Percentiles rank a stretch among this genome's conserved stretches.
phyloP scores from a whole-genome alignment of 1,139 yeast species.

The Yamadazyma conglobata region DNA sequence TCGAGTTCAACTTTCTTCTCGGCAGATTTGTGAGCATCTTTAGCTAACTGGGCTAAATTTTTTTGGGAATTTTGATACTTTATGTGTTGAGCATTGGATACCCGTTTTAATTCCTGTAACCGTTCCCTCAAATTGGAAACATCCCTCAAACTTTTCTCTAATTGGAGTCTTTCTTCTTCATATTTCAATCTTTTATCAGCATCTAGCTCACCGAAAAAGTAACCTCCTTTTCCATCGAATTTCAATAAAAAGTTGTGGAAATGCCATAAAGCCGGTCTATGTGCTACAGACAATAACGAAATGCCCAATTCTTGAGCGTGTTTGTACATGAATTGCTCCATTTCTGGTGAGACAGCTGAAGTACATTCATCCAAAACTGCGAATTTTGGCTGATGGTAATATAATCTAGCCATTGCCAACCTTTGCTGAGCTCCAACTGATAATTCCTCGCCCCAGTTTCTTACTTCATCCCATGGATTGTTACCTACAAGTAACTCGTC shows the following conservation, averaged over 20 bases:
- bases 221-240: slow-evolving; percentile 82
- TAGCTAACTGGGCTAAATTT: slow-evolving; percentile 14
- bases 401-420: slow-evolving; percentile 89
- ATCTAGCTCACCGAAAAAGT: slow-evolving; percentile 64
- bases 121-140: slow-evolving; percentile 65
- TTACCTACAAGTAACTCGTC: slow-evolving; percentile 46
- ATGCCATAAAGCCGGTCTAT: slow-evolving; percentile 89
- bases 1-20: too few relatives aligned
- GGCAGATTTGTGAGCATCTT: slow-evolving; percentile 9
- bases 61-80: slow-evolving; percentile 21
- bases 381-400: slow-evolving; percentile 86
- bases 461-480: slow-evolving; percentile 56
- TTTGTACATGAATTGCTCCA: slow-evolving; percentile 86
- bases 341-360: slow-evolving; percentile 85
- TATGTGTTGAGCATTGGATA: slow-evolving; percentile 42
- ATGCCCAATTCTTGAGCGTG: slow-evolving; percentile 81
- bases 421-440: slow-evolving; percentile 92
- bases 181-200: slow-evolving; percentile 64
- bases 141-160: slow-evolving; percentile 64
- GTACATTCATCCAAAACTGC: slow-evolving; percentile 96
- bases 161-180: slow-evolving; percentile 66
- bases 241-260: slow-evolving; percentile 81
- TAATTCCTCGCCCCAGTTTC: slow-evolving; percentile 87
- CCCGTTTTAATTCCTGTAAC: slow-evolving; percentile 56
- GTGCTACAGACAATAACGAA: slow-evolving; percentile 86